Conservation (phyloP, 2,329 filamentous ascomycete species). For the Claviceps quebecensis region DNA sequence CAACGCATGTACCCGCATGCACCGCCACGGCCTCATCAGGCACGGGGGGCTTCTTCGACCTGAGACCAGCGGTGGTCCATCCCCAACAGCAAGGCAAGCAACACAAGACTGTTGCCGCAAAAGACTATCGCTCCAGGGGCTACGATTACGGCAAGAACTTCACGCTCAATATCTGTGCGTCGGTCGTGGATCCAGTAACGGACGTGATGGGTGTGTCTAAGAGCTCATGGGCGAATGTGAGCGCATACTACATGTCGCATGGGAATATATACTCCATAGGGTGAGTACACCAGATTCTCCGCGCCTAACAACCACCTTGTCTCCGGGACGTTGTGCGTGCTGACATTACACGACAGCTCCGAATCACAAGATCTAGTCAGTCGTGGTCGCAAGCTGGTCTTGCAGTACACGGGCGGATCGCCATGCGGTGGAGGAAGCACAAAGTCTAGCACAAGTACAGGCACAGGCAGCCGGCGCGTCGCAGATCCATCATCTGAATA, state of each 20-base stretch:
- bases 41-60: slow-evolving; percentile 44
- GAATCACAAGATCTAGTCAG: slow-evolving; percentile 39
- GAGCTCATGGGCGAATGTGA: slow-evolving; percentile 55
- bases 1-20: slow-evolving; percentile 33
- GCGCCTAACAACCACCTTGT: no score
- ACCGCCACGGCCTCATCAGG: slow-evolving; percentile 42
- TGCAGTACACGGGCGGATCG: slow-evolving; percentile 66
- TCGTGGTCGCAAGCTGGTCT: slow-evolving; percentile 59
- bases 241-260: slow-evolving; percentile 58
- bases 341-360: slow-evolving; percentile 12
- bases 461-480: neutral
- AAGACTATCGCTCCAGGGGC: slow-evolving; percentile 51
- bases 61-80: slow-evolving; percentile 39
- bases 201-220: slow-evolving; percentile 51
- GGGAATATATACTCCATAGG: slow-evolving; percentile 62
- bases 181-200: slow-evolving; percentile 53
- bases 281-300: slow-evolving; percentile 28
- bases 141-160: slow-evolving; percentile 73
- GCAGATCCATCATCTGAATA: neutral
- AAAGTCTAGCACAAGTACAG: slow-evolving; percentile 20
- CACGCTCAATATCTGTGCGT: slow-evolving; percentile 67
- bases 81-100: slow-evolving; percentile 29
- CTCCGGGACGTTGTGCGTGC: neutral
- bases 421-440: slow-evolving; percentile 48
- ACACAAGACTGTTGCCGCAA: slow-evolving; percentile 26